Conservation (phyloP, 805 yeast species). For the Saccharomycopsis vini region DNA sequence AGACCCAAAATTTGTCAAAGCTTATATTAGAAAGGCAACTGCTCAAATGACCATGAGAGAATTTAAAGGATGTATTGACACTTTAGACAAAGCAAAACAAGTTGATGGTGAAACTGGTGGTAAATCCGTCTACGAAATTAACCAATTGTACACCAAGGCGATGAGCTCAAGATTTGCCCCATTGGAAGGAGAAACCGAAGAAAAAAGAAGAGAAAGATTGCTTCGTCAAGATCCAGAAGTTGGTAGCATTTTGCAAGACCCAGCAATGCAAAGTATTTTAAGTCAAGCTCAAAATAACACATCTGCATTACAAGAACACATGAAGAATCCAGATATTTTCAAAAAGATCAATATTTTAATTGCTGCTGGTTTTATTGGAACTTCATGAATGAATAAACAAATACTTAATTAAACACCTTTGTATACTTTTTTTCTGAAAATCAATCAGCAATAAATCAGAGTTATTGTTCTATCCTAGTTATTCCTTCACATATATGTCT, state of each 20-base stretch:
- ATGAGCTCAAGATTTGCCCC: conserved; percentile 71
- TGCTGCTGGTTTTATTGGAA: conserved; percentile 95
- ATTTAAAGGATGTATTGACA: conserved; percentile 70
- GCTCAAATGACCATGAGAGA: conserved; percentile 89
- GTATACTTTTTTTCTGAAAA: too few species aligned
- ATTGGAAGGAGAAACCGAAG: conserved; percentile 83
- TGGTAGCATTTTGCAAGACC: conserved; percentile 79
- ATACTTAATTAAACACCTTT: too few species aligned
- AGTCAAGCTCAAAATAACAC: conserved; percentile 93
- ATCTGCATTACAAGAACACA: conserved; percentile 93
- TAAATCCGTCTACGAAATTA: conserved; percentile 64
- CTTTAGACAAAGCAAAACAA: conserved; percentile 68
- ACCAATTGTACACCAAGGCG: conserved; percentile 72
- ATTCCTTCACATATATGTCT: too few species aligned
- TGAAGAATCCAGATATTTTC: conserved; percentile 90
- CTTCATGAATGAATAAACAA: conserved; percentile 38
- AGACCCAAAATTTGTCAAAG: conserved; percentile 87
- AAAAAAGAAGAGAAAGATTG: conserved; percentile 86
- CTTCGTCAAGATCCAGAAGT: conserved; percentile 85
- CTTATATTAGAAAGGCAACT: conserved; percentile 93
- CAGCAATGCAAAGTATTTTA: conserved; percentile 91
- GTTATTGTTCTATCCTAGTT: too few species aligned
- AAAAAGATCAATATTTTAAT: conserved; percentile 81
- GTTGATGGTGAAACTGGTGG: conserved; percentile 63
- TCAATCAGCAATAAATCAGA: too few species aligned